Conservation (phyloP, 2,329 filamentous ascomycete genomes). For the Bipolaris zeicola region DNA sequence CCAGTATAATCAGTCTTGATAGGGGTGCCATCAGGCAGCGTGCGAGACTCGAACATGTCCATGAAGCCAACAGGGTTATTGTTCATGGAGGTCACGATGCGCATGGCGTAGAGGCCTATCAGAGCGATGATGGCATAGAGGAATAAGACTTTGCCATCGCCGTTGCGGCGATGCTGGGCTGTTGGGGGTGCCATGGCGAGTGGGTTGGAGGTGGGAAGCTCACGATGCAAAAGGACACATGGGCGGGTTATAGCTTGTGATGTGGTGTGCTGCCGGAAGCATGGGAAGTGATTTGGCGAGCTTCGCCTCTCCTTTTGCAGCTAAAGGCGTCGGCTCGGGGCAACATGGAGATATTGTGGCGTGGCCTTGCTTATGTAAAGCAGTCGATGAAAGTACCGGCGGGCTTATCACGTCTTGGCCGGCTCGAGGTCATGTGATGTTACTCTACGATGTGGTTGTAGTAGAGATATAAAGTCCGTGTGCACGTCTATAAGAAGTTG, state of each 20-base stretch:
- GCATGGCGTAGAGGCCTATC: conserved; percentile 20
- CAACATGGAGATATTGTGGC: background rate
- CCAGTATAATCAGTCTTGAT: conserved; percentile 24
- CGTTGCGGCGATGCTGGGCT: conserved; percentile 11
- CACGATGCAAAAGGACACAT: background rate
- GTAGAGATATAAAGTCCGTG: too few relatives aligned
- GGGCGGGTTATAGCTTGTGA: background rate
- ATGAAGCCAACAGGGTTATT: conserved; percentile 13
- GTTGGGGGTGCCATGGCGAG: conserved; percentile 14
- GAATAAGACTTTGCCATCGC: conserved; percentile 14
- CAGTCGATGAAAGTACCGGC: background rate
- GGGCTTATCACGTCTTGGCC: background rate
- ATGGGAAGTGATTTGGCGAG: background rate
- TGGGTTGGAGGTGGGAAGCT: background rate
- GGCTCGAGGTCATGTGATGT: background rate
- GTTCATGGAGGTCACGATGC: conserved; percentile 9
- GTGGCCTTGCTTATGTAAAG: conserved; percentile 9
- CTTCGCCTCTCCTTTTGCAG: background rate
- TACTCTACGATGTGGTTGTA: background rate
- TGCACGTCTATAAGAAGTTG: background rate
- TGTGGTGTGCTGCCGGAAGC: background rate
- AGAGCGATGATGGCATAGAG: conserved; percentile 4
- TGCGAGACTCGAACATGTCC: conserved; percentile 1
- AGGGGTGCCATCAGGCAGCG: conserved; percentile 17
- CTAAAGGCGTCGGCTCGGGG: background rate